phyloP scores from a whole-genome alignment of 208 protist genomes.

The Trypanosoma caninum region DNA sequence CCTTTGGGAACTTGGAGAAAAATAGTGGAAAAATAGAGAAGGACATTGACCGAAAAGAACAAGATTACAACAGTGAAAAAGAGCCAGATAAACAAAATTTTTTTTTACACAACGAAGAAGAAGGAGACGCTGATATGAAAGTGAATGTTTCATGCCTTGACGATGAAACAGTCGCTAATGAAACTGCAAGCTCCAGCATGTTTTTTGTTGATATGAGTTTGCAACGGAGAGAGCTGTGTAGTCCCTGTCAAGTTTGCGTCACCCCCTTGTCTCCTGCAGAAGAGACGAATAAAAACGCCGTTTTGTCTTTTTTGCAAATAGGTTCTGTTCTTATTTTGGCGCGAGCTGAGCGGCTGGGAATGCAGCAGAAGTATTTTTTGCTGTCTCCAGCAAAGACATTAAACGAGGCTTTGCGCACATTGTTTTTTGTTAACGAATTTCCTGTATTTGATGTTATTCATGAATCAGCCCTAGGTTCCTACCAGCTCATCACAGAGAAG shows the following conservation, averaged over 20 bases:
- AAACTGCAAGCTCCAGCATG: neutral
- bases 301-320: conserved; percentile 38
- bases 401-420: conserved; percentile 62
- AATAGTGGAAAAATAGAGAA: neutral
- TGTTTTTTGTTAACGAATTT: conserved; percentile 89
- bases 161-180: neutral
- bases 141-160: neutral
- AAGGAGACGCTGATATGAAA: neutral
- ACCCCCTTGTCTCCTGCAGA: conserved; percentile 25
- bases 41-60: neutral
- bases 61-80: neutral
- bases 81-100: too few species aligned
- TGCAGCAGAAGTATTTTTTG: conserved; percentile 54
- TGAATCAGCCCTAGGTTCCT: conserved; percentile 26
- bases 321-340: conserved; percentile 46
- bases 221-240: conserved; percentile 8
- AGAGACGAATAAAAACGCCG: conserved; percentile 8
- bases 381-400: conserved; percentile 54
- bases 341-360: conserved; percentile 68
- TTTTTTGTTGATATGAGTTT: conserved; percentile 6
- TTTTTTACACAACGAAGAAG: neutral
- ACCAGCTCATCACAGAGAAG: conserved; percentile 61
- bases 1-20: conserved; percentile 15
- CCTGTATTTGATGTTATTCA: conserved; percentile 76
- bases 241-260: conserved; percentile 11